These are phyloP conservation scores for Sporothrix globosa DNA, from an alignment of 2,329 filamentous ascomycete species.

Conservation along the genomic window DNA sequence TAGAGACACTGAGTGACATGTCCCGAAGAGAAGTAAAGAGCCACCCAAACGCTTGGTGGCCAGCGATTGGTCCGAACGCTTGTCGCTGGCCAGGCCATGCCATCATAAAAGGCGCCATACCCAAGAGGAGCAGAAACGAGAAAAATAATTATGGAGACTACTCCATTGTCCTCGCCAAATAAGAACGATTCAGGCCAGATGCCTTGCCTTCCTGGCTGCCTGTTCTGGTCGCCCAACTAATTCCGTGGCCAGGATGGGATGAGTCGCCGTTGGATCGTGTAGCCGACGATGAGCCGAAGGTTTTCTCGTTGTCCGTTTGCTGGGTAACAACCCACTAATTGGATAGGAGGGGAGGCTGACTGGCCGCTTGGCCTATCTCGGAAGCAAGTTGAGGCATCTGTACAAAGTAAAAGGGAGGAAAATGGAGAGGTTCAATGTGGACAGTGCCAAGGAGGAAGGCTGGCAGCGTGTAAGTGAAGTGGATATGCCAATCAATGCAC, in stretches of 20 bases:
- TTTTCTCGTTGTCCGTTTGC: not conserved
- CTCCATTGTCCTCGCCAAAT: not conserved
- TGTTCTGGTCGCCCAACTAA: not conserved
- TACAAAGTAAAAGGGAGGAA: not conserved
- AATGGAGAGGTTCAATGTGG: not conserved
- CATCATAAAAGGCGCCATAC: conserved; percentile 17
- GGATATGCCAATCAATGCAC: not conserved
- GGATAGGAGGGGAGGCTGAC: conserved; percentile 18
- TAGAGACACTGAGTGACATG: not conserved
- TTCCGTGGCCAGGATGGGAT: not conserved
- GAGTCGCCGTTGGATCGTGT: conserved; percentile 13
- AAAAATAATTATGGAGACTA: conserved; percentile 11
- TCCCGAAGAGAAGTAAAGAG: not conserved
- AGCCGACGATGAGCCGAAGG: conserved; percentile 31
- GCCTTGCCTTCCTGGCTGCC: not conserved
- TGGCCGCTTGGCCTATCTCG: conserved; percentile 23
- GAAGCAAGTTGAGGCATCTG: conserved; percentile 20
- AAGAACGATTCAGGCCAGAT: not conserved
- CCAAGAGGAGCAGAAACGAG: not conserved
- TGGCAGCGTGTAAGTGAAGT: conserved; percentile 24
- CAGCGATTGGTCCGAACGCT: conserved; percentile 1
- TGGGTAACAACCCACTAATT: not conserved
- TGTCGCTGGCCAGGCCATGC: conserved; percentile 6
- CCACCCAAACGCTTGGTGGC: conserved; percentile 1
- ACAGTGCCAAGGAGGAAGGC: conserved; percentile 11